Conservation (phyloP, 2,329 filamentous ascomycete species). For the Myriosclerotinia scirpicola region DNA sequence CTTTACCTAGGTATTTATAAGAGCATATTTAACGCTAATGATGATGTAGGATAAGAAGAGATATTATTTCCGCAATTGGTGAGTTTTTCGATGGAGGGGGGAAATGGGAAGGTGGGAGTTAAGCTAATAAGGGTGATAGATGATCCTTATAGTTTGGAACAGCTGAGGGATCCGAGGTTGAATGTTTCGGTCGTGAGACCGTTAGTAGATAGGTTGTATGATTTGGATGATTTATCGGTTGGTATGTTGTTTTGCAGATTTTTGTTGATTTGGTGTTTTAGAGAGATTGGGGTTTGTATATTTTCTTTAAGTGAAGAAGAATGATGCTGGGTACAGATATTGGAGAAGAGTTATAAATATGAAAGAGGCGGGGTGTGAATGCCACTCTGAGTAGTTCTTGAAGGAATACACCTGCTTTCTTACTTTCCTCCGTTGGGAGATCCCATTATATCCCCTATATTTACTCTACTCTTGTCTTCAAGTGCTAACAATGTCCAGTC, state of each 20-base stretch:
- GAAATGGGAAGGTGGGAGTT: not conserved
- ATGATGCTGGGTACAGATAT: not conserved
- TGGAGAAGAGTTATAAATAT: not conserved
- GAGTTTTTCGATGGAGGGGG: constrained; percentile 43
- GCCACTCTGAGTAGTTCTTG: not conserved
- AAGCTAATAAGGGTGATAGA: constrained; percentile 43
- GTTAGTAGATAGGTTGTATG: constrained; percentile 79
- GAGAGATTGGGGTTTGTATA: not conserved
- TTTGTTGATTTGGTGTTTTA: not conserved
- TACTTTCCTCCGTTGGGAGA: not conserved
- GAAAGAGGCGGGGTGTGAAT: not conserved
- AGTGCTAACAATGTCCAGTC: constrained; percentile 48
- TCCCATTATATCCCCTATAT: not conserved
- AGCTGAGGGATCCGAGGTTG: constrained; percentile 77
- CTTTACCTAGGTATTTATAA: not conserved
- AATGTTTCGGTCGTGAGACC: constrained; percentile 73
- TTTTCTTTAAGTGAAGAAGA: not conserved
- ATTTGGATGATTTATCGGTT: constrained; percentile 75
- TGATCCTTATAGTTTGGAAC: constrained; percentile 68
- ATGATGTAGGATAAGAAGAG: constrained; percentile 53
- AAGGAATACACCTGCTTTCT: not conserved
- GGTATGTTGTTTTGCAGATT: constrained; percentile 46
- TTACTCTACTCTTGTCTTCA: not conserved
- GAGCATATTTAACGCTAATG: not conserved
- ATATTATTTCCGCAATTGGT: constrained; percentile 63